phyloP scores from a whole-genome alignment of 2,329 filamentous ascomycete species.

The Alternaria sp. region DNA sequence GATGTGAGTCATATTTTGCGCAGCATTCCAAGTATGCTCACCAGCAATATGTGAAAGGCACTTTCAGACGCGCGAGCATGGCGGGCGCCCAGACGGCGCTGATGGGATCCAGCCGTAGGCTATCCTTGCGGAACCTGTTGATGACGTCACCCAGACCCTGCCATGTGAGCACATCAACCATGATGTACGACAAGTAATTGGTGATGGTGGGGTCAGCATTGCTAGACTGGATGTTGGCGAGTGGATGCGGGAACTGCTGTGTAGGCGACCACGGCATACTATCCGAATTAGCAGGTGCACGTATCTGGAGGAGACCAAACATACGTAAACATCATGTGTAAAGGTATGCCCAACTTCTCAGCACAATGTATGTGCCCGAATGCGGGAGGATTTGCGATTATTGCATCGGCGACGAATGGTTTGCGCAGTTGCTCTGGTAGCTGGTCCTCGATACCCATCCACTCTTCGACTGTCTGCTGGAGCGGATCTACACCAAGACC shows the following conservation, averaged over 20 bases:
- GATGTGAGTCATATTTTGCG: not conserved
- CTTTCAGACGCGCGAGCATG: constrained; percentile 73
- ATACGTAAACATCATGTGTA: constrained; percentile 89
- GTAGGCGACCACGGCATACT: constrained; percentile 91
- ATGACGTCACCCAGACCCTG: constrained; percentile 90
- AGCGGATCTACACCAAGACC: constrained; percentile 61
- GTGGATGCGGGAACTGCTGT: constrained; percentile 81
- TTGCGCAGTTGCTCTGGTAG: constrained; percentile 42
- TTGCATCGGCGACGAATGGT: constrained; percentile 83
- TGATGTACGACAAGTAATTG: constrained; percentile 82
- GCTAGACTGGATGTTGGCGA: constrained; percentile 79
- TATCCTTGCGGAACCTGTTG: constrained; percentile 80
- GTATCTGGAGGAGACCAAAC: constrained; percentile 38
- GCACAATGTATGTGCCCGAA: constrained; percentile 79
- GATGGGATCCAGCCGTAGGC: constrained; percentile 76
- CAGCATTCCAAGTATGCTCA: constrained; percentile 24
- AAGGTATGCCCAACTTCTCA: constrained; percentile 74
- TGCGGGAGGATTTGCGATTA: constrained; percentile 79
- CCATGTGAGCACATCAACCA: constrained; percentile 93
- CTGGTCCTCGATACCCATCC: constrained; percentile 52
- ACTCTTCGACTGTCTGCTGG: constrained; percentile 61
- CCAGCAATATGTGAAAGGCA: constrained; percentile 94
- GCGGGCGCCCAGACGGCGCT: constrained; percentile 84
- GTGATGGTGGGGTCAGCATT: constrained; percentile 78
- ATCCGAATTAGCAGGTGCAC: constrained; percentile 9